Conservation (phyloP, 2,329 filamentous ascomycete species). For the Colletotrichum camelliae region DNA sequence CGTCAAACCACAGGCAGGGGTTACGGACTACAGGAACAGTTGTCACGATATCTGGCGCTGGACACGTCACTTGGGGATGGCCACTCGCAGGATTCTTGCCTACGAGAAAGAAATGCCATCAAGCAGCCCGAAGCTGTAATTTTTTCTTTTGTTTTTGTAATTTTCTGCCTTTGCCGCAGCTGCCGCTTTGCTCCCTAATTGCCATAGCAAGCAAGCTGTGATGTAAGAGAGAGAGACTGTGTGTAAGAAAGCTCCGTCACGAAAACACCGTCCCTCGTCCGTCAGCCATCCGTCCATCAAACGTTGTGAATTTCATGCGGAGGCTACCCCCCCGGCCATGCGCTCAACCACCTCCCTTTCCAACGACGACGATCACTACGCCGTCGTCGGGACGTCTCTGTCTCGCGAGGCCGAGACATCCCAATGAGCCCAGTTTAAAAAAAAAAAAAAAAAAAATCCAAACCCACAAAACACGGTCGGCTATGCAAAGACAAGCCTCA, state of each 20-base stretch:
- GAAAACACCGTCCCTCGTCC: neutral
- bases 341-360: neutral
- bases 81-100: neutral
- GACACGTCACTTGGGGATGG: neutral
- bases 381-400: neutral
- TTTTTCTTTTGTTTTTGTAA: neutral
- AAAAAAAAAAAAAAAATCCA: neutral
- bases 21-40: neutral
- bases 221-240: neutral
- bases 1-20: neutral
- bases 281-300: neutral
- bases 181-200: neutral
- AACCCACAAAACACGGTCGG: slow-evolving; percentile 1
- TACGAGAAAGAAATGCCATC: neutral
- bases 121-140: neutral
- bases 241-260: neutral
- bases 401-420: neutral
- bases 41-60: neutral
- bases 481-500: slow-evolving; percentile 9
- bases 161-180: neutral
- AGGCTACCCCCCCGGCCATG: neutral
- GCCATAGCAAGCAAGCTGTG: neutral
- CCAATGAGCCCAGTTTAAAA: neutral
- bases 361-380: neutral
- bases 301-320: neutral